Evolutionary conservation across 768 basidiomycete species (phyloP), one percentile per base, ranked within the genome.

Genomic region (Pleurotus eryngii): DNA sequence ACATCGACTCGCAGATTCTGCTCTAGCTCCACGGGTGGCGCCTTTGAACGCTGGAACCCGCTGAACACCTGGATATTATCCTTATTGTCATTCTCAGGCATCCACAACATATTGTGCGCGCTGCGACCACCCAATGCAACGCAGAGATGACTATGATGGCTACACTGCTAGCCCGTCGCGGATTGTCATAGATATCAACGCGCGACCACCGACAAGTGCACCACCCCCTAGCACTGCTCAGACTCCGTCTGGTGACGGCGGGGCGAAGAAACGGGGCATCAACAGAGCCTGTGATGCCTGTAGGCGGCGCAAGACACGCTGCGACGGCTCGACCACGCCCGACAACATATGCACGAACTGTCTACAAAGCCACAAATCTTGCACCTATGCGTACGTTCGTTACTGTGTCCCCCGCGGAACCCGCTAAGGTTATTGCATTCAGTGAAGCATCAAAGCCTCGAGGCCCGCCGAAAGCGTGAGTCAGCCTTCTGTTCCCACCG

Each of bases 391-490:
- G 84, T 84, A 60, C 49, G 82, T 74, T 35, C 38, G 48, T 35
- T 35, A 27, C 30, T 53, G 15, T 30, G 35, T 35, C 30, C 30
- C 61, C 18, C 15, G 40, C n/a, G 20, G 39, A 51, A 35, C 22
- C 14, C 48, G 22, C 43, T 46, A 46, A 49, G 38, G 38, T 22
- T 27, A 39, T 35, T 6, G 7, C 56, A 45, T 38, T 11, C 54
- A 86, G 84, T n/a, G 85, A 86, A 66, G 74, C 74, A 1, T 86
- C 86, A 3, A 82, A 82, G 60, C 85, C 85, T 57, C 77, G 86
- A 55, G 84, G 84, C 0, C 86, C 86, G 20, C 81, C 86, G 4
- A 87, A 87, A 70, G 84, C 82, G 83, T 87, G 59, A 63, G 85
- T 76, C 50, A 45, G 39, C 51, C 14, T 46, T 56, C 46, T 51